Base-by-base conservation (phyloP, 305 asterid species). In the Solanum hybrid region DNA sequence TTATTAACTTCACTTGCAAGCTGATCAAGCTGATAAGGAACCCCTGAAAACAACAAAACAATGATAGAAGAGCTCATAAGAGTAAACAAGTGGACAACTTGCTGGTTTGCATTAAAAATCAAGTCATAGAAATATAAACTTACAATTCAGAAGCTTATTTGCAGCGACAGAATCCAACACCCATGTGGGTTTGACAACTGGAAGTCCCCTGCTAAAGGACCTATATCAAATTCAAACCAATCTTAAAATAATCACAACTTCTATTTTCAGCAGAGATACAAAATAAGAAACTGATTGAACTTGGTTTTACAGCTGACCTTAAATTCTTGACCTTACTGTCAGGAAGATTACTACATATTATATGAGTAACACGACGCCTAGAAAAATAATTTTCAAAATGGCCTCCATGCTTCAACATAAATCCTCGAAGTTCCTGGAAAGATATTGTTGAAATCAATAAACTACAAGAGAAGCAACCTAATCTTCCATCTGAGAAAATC, bases 191-290 rank as follows among this genome's bases (percentile, higher is more conserved):
- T 97, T 97, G 88, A 97, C 98, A 51, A 97, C 96, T 81, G 99
- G 99, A 90, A 97, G 98, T 76, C 99, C 99, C 89, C 98, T 91
- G 89, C 99, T 96, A 93, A 97, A 97, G 72, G 98, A 95, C 98
- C 99, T 97, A 87, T 11, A 89, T 79, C 88, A 91, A 75, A 91
- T 86, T 75, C 37, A 37, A 72, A 37, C 38, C 37, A 69, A 66
- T 20, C 24, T 77, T 77, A 31, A 38, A 32, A 12, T 12, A 88
- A 32, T 51, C 12, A 51, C 46, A 76, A 76, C 14, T 27, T 42
- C 22, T 31, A 22, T 77, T 75, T 32, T 75, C 86, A 77, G 35
- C 42, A 26, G 86, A 76, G 78, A 77, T 88, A 69, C 86, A 76
- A 77, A 51, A 51, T 46, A 26, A 77, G 26, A 36, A 80, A 29